These are phyloP conservation scores for Penicillium sp. DNA, from an alignment of 2,329 filamentous ascomycete genomes.

Conservation along the genomic window DNA sequence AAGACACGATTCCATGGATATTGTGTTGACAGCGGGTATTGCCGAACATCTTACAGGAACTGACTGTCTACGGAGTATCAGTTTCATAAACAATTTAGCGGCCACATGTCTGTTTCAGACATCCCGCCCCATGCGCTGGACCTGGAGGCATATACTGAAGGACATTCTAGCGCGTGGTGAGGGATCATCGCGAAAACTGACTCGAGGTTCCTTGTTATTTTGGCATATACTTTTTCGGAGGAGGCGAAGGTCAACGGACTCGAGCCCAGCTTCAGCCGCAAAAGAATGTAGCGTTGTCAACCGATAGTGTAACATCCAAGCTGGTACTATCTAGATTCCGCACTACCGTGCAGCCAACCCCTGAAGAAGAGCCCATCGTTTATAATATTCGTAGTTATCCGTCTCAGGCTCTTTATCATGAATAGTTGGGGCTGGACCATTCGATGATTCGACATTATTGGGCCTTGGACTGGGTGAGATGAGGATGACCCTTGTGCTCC, in stretches of 20 bases:
- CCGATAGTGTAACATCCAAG: neutral
- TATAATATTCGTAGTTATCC: neutral
- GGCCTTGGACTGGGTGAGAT: neutral
- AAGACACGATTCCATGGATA: neutral
- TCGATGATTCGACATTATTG: neutral
- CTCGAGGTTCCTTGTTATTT: neutral
- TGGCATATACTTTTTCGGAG: neutral
- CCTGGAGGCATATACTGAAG: neutral
- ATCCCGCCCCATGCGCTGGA: neutral
- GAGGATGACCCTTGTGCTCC: neutral
- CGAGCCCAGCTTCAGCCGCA: neutral
- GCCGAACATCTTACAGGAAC: constrained; percentile 6
- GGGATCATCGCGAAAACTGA: too few relatives aligned
- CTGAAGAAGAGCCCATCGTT: neutral
- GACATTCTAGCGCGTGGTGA: neutral
- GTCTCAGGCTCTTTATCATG: neutral
- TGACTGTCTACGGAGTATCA: neutral
- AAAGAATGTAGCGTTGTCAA: neutral
- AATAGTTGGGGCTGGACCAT: neutral
- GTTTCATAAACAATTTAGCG: neutral
- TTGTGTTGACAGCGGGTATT: constrained; percentile 7
- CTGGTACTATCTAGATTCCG: neutral
- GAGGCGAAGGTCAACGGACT: neutral
- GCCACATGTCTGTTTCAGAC: neutral
- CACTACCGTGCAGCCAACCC: neutral